Evolutionary conservation across 2,329 filamentous ascomycete genomes (phyloP), one percentile per base, ranked within the genome.

Genomic region (Amphichorda felina): DNA sequence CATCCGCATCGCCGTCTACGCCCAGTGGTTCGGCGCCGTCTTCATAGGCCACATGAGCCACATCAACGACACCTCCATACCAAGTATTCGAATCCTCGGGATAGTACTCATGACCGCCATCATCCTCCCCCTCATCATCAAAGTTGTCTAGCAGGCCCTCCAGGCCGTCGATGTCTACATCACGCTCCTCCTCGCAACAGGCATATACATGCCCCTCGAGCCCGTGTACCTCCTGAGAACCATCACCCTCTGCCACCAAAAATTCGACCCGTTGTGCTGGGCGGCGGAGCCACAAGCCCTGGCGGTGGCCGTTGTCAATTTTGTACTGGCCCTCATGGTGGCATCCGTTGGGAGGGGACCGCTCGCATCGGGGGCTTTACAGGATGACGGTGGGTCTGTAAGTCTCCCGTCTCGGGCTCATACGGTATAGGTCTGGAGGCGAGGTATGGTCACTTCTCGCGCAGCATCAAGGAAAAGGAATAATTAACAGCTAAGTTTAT

Each of bases 1-100:
- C 29, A 53, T 60, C 35, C 50, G 56, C 4, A 44, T 47, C 16
- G 48, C 49, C 8, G 55, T 58, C 36, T 59, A 59, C 38, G 35
- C 51, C 16, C 54, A 58, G 39, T 61, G 57, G 57, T 47, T 57
- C 27, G 51, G 49, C 8, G 45, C 49, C 17, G 40, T 55, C 11
- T n/a, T 53, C 1, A 43, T 55, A 9, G 47, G 56, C 35, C 53
- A 49, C 34, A 37, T 55, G 10, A 48, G 56, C 35, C 53, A 49
- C 34, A 37, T 54, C 19, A 51, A 53, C 26, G 48, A 50, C 26
- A 33, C 46, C 4, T 40, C 49, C 16, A 42, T 55, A 1, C 27
- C 45, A 6, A 48, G 50, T 31, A 40, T 58, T 15, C 54, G 55
- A 3, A 44, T 54, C 13, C 37, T 58, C 13, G 45, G 56, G n/a